phyloP scores from a whole-genome alignment of 352 stramenopile species.

The Peronospora belbahrii region DNA sequence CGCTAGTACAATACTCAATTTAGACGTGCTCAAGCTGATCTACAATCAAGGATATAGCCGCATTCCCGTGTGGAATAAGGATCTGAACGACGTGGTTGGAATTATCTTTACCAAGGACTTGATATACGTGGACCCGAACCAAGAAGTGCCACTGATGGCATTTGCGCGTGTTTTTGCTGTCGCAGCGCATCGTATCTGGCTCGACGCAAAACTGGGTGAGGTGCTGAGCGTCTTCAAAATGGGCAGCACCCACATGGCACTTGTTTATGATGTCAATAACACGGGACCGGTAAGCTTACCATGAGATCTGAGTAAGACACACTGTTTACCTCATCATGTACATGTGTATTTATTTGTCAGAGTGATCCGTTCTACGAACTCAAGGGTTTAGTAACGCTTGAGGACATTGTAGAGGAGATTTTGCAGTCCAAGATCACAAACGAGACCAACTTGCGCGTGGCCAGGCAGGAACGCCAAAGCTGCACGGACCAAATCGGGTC shows the following conservation, averaged over 20 bases:
- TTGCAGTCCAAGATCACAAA: slow-evolving; percentile 94
- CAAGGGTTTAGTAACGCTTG: slow-evolving; percentile 95
- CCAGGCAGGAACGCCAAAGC: slow-evolving; percentile 35
- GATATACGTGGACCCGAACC: slow-evolving; percentile 64
- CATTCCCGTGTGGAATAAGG: slow-evolving; percentile 93
- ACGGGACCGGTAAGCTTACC: slow-evolving; percentile 42
- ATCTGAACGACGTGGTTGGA: slow-evolving; percentile 94
- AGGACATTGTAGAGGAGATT: slow-evolving; percentile 98
- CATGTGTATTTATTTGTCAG: slow-evolving; percentile 11
- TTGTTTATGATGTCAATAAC: slow-evolving; percentile 81
- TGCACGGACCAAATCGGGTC: slow-evolving; percentile 48
- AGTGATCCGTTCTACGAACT: slow-evolving; percentile 94
- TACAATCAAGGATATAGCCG: slow-evolving; percentile 90
- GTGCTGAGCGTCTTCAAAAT: slow-evolving; percentile 74
- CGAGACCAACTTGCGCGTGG: slow-evolving; percentile 83
- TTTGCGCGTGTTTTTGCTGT: slow-evolving; percentile 88
- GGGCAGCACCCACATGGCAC: slow-evolving; percentile 58
- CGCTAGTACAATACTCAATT: slow-evolving; percentile 39
- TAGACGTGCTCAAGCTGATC: slow-evolving; percentile 67
- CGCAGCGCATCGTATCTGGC: slow-evolving; percentile 63
- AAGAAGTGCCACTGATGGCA: slow-evolving; percentile 66
- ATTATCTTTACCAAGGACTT: slow-evolving; percentile 94
- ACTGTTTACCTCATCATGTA: neutral
- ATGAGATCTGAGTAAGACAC: neutral
- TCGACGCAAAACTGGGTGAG: slow-evolving; percentile 56